Base-by-base conservation (phyloP, 1,139 yeast species). In the Diutina pseudorugosa region DNA sequence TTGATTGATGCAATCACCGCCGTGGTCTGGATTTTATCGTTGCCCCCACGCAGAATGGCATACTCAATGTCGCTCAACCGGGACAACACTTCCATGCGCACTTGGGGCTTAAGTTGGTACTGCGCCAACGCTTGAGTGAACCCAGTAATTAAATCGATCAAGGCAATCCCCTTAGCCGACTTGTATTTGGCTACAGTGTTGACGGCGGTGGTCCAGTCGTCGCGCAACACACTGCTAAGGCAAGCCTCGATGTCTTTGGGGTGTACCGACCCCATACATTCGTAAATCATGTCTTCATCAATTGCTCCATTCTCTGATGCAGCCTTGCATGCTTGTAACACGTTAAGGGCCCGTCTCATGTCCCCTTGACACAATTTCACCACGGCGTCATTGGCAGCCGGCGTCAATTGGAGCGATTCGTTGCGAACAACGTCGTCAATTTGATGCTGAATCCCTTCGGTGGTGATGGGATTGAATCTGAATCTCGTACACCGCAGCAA, bases 311-410 rank as follows among this genome's bases (percentile, higher is more conserved):
- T 30, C 40, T 79, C 81, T 27, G 81, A 67, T 0, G 95, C 87
- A 0, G 96, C 90, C 57, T 86, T 80, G 65, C 98, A 88, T 0
- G 98, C 95, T 68, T 94, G 99, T 53, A 94, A 68, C 7, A 94
- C 97, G 63, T 94, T 94, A 59, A 94, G 75, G 0, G 95, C 96
- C 55, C 89, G 80, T 70, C 98, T 81, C 98, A 94, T 94, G 66
- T 94, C 99, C 52, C 99, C 99, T 56, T 80, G 78, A 8, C 95
- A 77, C 54, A 93, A 75, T 52, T 71, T 73, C 55, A 93, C 71
- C 53, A 94, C 72, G 1, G 96, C 83, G 1, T 67, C 67, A 51
- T 77, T 71, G 0, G 96, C 98, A 0, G 73, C 81, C 0, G 73
- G 67, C 0, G 74, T 63, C 21, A 94, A 72, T 11, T 72, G 68